Evolutionary conservation across 345 rosid genomes (phyloP), one percentile per base, ranked within the genome.

Genomic region (Reutealis trisperma): DNA sequence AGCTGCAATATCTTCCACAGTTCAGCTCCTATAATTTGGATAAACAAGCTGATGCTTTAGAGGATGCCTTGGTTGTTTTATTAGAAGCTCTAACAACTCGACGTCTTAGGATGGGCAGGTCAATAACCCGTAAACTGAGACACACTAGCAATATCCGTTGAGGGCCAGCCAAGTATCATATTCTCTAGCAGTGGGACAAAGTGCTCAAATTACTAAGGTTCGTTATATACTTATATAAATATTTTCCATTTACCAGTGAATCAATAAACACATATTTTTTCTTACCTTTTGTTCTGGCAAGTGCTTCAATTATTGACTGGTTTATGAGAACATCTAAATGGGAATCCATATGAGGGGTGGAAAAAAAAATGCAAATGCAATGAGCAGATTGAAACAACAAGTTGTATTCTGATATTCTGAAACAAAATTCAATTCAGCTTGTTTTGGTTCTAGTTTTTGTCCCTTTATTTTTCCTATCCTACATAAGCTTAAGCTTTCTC

Each of bases 91-190:
- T 93, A 61, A 96, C 93, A 15, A 61, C 86, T 74, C 83, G 97
- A 25, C 92, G 98, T 59, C 85, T 92, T 82, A 92, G 95, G 83
- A 96, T 90, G 99, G 99, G 99, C 73, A 88, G 98, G 76, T 93
- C 98, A 70, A 86, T 96, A 78, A 85, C 92, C 27, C 94, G 98
- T 52, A 93, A 82, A 84, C 74, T 68, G 51, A 89, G 96, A 81
- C 91, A 85, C 80, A 59, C 71, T 61, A 70, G 71, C 65, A 51
- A 84, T 79, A 82, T 87, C 41, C 83, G 91, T 69, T 91, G 80
- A 87, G 69, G 66, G 51, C 55, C 37, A 27, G n/a, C 57, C 30
- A 30, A 22, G 22, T 30, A 74, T 55, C 24, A 30, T 37, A 18
- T 14, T 30, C 57, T 24, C 10, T 18, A 25, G 22, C 24, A 24